Base-by-base conservation (phyloP, 2,329 filamentous ascomycete species). In the Colletotrichum cordylinicola region DNA sequence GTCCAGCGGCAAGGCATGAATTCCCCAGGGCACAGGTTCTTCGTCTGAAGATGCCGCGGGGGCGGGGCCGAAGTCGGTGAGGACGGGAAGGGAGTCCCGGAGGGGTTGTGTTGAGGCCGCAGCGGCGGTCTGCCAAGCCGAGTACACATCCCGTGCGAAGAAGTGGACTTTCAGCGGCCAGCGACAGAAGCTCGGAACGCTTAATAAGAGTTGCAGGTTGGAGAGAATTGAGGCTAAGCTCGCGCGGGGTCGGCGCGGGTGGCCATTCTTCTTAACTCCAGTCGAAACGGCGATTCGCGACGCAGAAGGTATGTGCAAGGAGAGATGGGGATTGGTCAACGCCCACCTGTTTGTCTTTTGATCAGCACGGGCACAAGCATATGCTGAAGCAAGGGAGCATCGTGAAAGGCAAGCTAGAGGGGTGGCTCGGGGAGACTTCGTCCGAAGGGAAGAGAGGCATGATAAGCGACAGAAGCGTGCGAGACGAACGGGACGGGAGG, bases 81-180 rank as follows among this genome's bases (percentile, higher is more conserved):
- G 80, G 2, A 95, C 85, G n/a, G 83, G 82, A 15, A 95, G 84
- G 4, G 86, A 87, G 13, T 82, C 79, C 27, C 88, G 86, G 15
- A 92, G 79, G 35, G 86, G 81, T 65, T 88, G 87, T 65, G 88
- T 83, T 4, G 89, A 87, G 3, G 87, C 83, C 4, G 87, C 84
- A 60, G 88, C 88, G 87, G 90, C 93, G 65, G 84, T 87, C 21
- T 88, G 82, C 96, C 96, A 98, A 2, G 90, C 88, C 24, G 85
- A 85, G 79, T 94, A 90, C 0, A 95, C 93, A 75, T 96, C 94
- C 4, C 87, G 85, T 3, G 89, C 88, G 79, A 98, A 96, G 84
- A 98, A 96, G 29, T 94, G 93, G 62, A 98, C 82, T 69, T 91
- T 91, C 69, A 99, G 87, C 24, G 96, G 96, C 96, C 96, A 98